Evolutionary conservation across 192 early-diverging fungal genomes (phyloP).

Genomic region (Thamnidium elegans): DNA sequence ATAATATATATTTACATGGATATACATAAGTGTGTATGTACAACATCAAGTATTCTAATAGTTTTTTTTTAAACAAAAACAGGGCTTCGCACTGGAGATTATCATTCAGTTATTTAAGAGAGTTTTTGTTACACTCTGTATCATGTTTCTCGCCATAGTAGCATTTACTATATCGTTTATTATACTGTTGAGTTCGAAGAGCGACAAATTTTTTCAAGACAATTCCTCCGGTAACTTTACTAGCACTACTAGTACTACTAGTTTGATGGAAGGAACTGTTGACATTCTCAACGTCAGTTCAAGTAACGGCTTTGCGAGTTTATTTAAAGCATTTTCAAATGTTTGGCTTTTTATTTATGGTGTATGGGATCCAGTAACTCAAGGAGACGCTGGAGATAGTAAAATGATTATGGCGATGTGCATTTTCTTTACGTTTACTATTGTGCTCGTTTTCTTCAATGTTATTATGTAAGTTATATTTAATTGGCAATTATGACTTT

Average conservation of each 20-base stretch:
- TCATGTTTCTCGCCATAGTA: conserved; percentile 1
- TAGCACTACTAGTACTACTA: too few relatives aligned
- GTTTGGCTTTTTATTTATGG: too few relatives aligned
- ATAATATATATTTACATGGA: too few relatives aligned
- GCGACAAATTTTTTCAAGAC: background rate
- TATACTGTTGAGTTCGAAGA: conserved; percentile 1
- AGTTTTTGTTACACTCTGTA: conserved; percentile 2
- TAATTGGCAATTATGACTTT: too few relatives aligned
- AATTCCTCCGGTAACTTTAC: background rate
- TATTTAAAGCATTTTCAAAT: background rate
- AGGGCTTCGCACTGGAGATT: conserved; percentile 11
- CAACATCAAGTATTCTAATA: too few relatives aligned
- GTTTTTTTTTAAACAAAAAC: background rate
- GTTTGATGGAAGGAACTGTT: too few relatives aligned
- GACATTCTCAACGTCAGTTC: background rate
- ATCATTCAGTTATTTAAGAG: conserved; percentile 3
- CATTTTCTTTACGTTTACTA: conserved; percentile 5
- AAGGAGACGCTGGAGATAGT: background rate
- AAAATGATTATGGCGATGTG: background rate
- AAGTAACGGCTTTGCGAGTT: background rate
- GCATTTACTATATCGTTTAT: conserved; percentile 17
- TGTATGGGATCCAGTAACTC: background rate
- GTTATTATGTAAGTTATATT: conserved; percentile 27
- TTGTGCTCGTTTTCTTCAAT: conserved; percentile 18
- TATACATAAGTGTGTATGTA: too few relatives aligned